phyloP scores from a whole-genome alignment of 2,329 filamentous ascomycete species.

The Lasiodiplodia sp. region DNA sequence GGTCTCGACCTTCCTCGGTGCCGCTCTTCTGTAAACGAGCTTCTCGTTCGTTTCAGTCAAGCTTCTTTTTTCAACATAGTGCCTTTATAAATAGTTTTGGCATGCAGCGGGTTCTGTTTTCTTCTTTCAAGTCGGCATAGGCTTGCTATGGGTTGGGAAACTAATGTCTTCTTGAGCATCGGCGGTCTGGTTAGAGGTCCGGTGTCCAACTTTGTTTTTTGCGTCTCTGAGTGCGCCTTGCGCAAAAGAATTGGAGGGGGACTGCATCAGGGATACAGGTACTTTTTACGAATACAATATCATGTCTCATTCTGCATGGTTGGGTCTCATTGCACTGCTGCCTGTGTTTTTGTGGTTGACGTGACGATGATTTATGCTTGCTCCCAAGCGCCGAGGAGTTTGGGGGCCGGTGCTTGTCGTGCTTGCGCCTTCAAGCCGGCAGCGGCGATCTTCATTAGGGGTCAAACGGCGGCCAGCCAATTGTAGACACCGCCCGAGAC shows the following conservation, averaged over 20 bases:
- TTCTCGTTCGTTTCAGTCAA: not conserved
- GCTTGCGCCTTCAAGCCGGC: slow-evolving; percentile 5
- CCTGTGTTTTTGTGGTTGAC: not conserved
- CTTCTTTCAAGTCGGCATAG: slow-evolving; percentile 23
- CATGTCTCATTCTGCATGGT: not conserved
- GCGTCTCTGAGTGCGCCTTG: slow-evolving; percentile 8
- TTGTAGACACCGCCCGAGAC: slow-evolving; percentile 15
- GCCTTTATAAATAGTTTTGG: slow-evolving; percentile 25
- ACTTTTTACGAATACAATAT: slow-evolving; percentile 24
- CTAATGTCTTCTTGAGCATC: slow-evolving; percentile 22
- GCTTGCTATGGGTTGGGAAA: slow-evolving; percentile 25
- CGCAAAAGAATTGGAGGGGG: not conserved
- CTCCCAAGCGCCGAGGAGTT: slow-evolving; percentile 20
- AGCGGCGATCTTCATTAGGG: slow-evolving; percentile 20
- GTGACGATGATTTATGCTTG: slow-evolving; percentile 25
- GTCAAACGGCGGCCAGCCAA: slow-evolving; percentile 16
- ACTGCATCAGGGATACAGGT: slow-evolving; percentile 19
- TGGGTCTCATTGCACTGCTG: not conserved
- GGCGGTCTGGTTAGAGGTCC: slow-evolving; percentile 25
- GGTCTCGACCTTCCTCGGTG: slow-evolving; percentile 62
- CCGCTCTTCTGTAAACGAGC: slow-evolving; percentile 49
- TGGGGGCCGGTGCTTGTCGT: slow-evolving; percentile 18
- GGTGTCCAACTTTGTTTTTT: slow-evolving; percentile 19
- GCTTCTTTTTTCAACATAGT: slow-evolving; percentile 2
- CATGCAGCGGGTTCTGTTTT: slow-evolving; percentile 28